These are phyloP conservation scores for Schizonepeta tenuifolia DNA, from an alignment of 257 asterid species.

Conservation along the genomic window DNA sequence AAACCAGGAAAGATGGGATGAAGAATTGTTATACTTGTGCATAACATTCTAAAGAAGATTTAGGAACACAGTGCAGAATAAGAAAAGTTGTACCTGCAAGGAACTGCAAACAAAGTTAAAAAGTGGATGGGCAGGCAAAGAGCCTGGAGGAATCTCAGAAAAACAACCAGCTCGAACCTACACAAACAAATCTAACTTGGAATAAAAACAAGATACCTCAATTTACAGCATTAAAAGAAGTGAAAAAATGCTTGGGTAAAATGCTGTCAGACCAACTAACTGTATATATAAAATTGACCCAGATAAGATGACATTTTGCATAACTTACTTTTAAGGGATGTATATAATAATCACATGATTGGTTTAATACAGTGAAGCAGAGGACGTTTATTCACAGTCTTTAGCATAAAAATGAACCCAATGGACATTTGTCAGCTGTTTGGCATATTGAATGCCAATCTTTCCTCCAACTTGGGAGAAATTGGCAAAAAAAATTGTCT, in stretches of 20 bases:
- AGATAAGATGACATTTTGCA: background rate
- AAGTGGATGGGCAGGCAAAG: slow-evolving; percentile 71
- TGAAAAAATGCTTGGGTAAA: slow-evolving; percentile 21
- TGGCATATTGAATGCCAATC: background rate
- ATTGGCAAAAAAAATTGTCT: background rate
- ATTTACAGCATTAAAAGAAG: slow-evolving; percentile 17
- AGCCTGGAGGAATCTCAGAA: slow-evolving; percentile 64
- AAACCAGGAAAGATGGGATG: slow-evolving; percentile 26
- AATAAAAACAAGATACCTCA: slow-evolving; percentile 32
- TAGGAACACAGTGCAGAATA: slow-evolving; percentile 17
- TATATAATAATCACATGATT: background rate
- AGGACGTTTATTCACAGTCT: background rate
- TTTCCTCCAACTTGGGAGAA: background rate
- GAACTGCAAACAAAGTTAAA: slow-evolving; percentile 72
- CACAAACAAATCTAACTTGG: slow-evolving; percentile 33
- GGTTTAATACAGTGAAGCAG: background rate
- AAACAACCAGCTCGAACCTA: slow-evolving; percentile 98
- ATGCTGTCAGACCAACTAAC: slow-evolving; percentile 21
- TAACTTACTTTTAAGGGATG: background rate
- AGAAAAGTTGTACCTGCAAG: slow-evolving; percentile 63
- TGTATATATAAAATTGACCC: background rate
- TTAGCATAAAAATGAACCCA: background rate
- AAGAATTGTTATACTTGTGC: slow-evolving; percentile 2
- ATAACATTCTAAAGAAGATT: slow-evolving; percentile 33
- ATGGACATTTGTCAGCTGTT: background rate